Evolutionary conservation across 805 yeast species (phyloP).

Genomic region (Saccharomycopsis fermentans): DNA sequence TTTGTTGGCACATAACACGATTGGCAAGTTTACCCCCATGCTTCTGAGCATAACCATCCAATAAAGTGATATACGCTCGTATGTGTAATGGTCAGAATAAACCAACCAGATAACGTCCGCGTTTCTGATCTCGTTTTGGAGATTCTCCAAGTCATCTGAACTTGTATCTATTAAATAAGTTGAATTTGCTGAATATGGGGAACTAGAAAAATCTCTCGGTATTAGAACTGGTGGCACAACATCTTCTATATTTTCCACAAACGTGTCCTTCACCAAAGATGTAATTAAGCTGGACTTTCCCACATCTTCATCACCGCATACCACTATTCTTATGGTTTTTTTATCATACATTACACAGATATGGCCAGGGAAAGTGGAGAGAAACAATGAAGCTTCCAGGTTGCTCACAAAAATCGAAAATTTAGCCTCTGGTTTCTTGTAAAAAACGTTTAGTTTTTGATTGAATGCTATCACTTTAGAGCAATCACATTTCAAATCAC

Average conservation of each 20-base stretch:
- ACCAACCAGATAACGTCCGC: slow-evolving; percentile 95
- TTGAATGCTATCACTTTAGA: too few species aligned
- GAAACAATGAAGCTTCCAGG: too few species aligned
- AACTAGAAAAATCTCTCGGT: slow-evolving; percentile 58
- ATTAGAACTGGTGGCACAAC: slow-evolving; percentile 78
- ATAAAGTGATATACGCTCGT: slow-evolving; percentile 80
- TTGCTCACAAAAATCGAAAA: too few species aligned
- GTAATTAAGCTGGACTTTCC: slow-evolving; percentile 78
- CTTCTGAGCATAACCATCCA: slow-evolving; percentile 94
- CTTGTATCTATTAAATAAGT: slow-evolving; percentile 77
- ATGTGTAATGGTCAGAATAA: slow-evolving; percentile 88
- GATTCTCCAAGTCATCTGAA: slow-evolving; percentile 45
- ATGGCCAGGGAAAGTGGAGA: background rate
- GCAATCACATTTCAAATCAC: too few species aligned
- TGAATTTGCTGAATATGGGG: slow-evolving; percentile 48
- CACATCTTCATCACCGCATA: slow-evolving; percentile 87
- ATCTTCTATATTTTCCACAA: slow-evolving; percentile 65
- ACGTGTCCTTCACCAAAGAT: slow-evolving; percentile 71
- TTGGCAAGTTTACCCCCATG: slow-evolving; percentile 87
- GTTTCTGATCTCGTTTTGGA: slow-evolving; percentile 65
- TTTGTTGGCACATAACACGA: slow-evolving; percentile 84
- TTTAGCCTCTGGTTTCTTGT: too few species aligned
- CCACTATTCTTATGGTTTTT: slow-evolving; percentile 66
- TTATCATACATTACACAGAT: slow-evolving; percentile 15
- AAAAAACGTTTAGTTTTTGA: too few species aligned